phyloP scores from a whole-genome alignment of 805 yeast species.

The Vanderwaltozyma verrucispora region DNA sequence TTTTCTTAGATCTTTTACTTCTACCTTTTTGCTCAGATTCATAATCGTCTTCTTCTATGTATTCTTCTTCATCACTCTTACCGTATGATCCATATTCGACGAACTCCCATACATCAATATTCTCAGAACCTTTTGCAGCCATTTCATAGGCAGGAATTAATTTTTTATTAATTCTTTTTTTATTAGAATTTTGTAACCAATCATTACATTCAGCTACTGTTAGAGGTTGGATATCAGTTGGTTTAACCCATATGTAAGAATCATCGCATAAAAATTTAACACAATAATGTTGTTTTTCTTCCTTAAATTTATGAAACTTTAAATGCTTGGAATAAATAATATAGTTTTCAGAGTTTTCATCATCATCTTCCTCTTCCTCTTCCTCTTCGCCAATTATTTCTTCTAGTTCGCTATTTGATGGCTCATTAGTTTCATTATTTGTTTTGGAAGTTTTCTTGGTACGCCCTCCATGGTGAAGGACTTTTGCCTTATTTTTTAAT shows the following conservation, averaged over 20 bases:
- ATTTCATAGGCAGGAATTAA: constrained; percentile 37
- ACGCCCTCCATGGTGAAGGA: constrained; percentile 1
- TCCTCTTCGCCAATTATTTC: constrained; percentile 2
- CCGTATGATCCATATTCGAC: constrained; percentile 28
- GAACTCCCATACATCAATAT: constrained; percentile 26
- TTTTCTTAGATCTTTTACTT: constrained; percentile 11
- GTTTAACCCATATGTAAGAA: constrained; percentile 27
- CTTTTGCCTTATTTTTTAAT: constrained; percentile 18
- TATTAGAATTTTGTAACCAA: constrained; percentile 22
- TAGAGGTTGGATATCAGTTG: constrained; percentile 15
- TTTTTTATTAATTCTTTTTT: constrained; percentile 42
- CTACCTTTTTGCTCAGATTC: constrained; percentile 16
- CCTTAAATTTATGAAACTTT: constrained; percentile 17
- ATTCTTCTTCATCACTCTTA: constrained; percentile 23
- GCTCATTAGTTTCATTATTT: background rate
- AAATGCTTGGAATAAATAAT: constrained; percentile 18
- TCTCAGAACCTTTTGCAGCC: constrained; percentile 35
- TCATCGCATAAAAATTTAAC: constrained; percentile 28
- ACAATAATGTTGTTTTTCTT: constrained; percentile 16
- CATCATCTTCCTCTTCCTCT: constrained; percentile 6
- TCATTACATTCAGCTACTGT: constrained; percentile 14
- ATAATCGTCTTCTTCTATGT: constrained; percentile 24
- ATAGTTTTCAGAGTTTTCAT: constrained; percentile 10
- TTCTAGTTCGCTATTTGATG: too few species aligned
- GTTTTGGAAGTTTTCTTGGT: too few species aligned